Conservation (phyloP, 495 filamentous ascomycete genomes). For the Tricharina praecox region DNA sequence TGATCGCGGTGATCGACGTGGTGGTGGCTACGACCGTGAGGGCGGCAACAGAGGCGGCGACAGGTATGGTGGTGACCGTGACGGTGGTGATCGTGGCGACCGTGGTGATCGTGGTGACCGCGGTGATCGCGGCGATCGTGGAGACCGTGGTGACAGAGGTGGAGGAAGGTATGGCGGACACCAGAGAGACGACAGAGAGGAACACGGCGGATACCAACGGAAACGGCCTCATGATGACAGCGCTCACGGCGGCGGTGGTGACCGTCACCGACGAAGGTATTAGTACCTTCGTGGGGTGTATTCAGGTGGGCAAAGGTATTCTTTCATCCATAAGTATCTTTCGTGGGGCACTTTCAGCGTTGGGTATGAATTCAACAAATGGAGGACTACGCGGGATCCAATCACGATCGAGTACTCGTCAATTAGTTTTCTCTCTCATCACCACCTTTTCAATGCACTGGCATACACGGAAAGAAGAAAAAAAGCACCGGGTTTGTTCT, state of each 20-base stretch:
- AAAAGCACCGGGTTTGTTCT: slow-evolving; percentile 2
- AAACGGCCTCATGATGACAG: slow-evolving; percentile 25
- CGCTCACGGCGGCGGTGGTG: slow-evolving; percentile 22
- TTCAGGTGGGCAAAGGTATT: slow-evolving; percentile 1
- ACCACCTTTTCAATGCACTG: too few relatives aligned
- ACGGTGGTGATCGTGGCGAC: too few relatives aligned
- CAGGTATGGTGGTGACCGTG: slow-evolving; percentile 16
- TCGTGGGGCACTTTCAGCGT: slow-evolving; percentile 1
- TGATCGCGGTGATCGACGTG: slow-evolving; percentile 12
- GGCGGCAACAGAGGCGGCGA: slow-evolving; percentile 15
- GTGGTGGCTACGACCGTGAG: slow-evolving; percentile 5
- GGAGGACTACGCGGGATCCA: not conserved
- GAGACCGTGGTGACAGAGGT: too few relatives aligned
- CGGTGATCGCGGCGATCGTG: too few relatives aligned
- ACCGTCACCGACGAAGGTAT: slow-evolving; percentile 26
- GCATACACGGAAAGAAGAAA: not conserved
- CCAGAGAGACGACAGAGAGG: slow-evolving; percentile 16
- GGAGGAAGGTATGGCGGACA: slow-evolving; percentile 13
- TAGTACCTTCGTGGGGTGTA: slow-evolving; percentile 10
- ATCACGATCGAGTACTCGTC: not conserved
- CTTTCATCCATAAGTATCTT: slow-evolving; percentile 4
- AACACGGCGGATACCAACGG: slow-evolving; percentile 17
- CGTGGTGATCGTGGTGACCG: too few relatives aligned
- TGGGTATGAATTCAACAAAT: slow-evolving; percentile 1
- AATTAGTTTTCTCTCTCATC: too few relatives aligned